phyloP scores from a whole-genome alignment of 352 stramenopile genomes.

The Phytophthora meadii region DNA sequence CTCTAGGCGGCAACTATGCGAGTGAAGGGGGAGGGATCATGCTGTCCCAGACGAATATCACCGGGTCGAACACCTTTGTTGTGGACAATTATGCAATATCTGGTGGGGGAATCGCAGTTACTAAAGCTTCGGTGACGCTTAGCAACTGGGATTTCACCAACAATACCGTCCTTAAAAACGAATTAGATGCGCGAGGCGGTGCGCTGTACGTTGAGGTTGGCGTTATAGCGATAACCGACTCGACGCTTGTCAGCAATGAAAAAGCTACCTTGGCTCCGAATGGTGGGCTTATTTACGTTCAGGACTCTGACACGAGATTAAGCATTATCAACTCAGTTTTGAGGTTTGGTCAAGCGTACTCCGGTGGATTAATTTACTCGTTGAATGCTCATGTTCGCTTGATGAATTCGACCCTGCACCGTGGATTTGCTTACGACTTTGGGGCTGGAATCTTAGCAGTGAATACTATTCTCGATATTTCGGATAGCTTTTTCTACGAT shows the following conservation, averaged over 20 bases:
- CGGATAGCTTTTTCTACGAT: constrained; percentile 31
- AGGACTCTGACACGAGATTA: constrained; percentile 39
- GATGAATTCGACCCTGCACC: constrained; percentile 42
- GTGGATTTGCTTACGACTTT: constrained; percentile 54
- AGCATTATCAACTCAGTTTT: constrained; percentile 47
- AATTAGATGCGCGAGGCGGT: constrained; percentile 24
- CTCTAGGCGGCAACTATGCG: constrained; percentile 34
- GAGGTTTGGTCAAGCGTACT: constrained; percentile 42
- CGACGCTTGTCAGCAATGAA: constrained; percentile 38
- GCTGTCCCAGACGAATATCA: constrained; percentile 37
- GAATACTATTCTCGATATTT: constrained; percentile 27
- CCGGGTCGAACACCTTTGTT: constrained; percentile 27
- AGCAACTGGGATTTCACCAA: constrained; percentile 43
- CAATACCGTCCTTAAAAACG: constrained; percentile 39
- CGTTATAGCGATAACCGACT: constrained; percentile 34
- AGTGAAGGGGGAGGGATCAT: constrained; percentile 37
- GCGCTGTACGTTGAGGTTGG: constrained; percentile 37
- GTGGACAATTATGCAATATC: constrained; percentile 27
- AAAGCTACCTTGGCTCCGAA: constrained; percentile 30
- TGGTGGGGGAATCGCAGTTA: constrained; percentile 42
- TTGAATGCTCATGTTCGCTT: constrained; percentile 34
- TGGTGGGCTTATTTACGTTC: constrained; percentile 57
- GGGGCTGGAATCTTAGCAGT: constrained; percentile 55
- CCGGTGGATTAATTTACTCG: constrained; percentile 58
- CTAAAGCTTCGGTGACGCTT: constrained; percentile 17